A percentile compares a stretch with the other conserved stretches of the same genome.
phyloP scores from a whole-genome alignment of 805 yeast species.

The Spathaspora arborariae region DNA sequence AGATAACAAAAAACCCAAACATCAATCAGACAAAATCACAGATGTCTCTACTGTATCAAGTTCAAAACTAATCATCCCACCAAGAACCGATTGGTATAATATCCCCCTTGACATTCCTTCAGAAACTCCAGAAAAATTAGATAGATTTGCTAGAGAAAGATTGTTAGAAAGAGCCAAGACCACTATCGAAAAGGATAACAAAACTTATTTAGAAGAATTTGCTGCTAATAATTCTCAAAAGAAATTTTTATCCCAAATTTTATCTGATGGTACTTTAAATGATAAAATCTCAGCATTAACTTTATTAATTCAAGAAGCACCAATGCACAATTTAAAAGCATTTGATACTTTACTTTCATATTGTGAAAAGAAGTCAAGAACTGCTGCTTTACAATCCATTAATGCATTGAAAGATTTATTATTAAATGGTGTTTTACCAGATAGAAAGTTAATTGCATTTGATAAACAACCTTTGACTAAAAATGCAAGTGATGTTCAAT shows the following conservation, averaged over 20 bases:
- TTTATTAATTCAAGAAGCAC: conserved; percentile 90
- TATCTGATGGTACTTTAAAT: conserved; percentile 86
- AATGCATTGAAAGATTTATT: conserved; percentile 88
- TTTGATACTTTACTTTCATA: conserved; percentile 72
- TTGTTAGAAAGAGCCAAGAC: conserved; percentile 64
- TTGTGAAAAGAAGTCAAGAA: conserved; percentile 89
- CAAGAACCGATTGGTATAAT: conserved; percentile 75
- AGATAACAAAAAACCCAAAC: conserved; percentile 18
- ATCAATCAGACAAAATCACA: conserved; percentile 24
- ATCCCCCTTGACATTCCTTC: conserved; percentile 30
- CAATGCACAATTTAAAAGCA: conserved; percentile 82
- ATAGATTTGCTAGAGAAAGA: conserved; percentile 54
- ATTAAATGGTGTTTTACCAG: conserved; percentile 78
- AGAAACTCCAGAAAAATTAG: conserved; percentile 32
- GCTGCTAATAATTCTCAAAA: conserved; percentile 75
- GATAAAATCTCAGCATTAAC: conserved; percentile 96
- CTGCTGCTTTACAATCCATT: conserved; percentile 86
- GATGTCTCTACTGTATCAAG: conserved; percentile 49
- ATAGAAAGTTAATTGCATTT: conserved; percentile 76
- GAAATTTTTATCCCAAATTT: conserved; percentile 82
- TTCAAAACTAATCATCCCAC: conserved; percentile 54
- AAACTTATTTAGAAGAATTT: conserved; percentile 66
- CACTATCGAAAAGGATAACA: conserved; percentile 67
- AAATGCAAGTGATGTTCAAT: conserved; percentile 38
- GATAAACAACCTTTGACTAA: conserved; percentile 64